Percentiles rank a stretch among this genome's conserved stretches.
Conservation (phyloP, 257 asterid species). For the Jacaranda mimosifolia region DNA sequence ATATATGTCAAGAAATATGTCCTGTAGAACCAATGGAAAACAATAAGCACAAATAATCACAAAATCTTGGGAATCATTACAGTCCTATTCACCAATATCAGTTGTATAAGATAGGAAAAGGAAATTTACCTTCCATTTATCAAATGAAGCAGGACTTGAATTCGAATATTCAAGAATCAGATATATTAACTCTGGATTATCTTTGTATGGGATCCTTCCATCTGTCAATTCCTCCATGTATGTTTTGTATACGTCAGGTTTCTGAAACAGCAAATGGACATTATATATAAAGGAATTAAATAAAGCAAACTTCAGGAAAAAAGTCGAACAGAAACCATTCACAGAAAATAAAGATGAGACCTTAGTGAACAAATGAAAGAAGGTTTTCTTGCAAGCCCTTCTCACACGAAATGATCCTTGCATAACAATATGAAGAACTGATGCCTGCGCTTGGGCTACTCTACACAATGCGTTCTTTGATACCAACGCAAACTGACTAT, state of each 20-base stretch:
- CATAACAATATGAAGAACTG: slow-evolving; percentile 67
- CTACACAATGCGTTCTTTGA: slow-evolving; percentile 83
- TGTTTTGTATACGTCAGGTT: slow-evolving; percentile 68
- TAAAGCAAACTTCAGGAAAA: slow-evolving; percentile 28
- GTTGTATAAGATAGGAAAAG: slow-evolving; percentile 10
- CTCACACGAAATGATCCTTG: slow-evolving; percentile 74
- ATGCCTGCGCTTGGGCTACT: slow-evolving; percentile 86
- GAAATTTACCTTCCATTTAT: slow-evolving; percentile 69
- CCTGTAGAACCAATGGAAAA: slow-evolving; percentile 61
- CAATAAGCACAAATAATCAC: slow-evolving; percentile 33
- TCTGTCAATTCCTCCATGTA: slow-evolving; percentile 82
- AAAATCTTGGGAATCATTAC: slow-evolving; percentile 12
- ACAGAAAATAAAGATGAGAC: slow-evolving; percentile 47
- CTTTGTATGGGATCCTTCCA: slow-evolving; percentile 78
- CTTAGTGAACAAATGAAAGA: slow-evolving; percentile 75
- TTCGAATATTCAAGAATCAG: slow-evolving; percentile 73
- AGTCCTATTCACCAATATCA: slow-evolving; percentile 22
- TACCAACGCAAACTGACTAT: slow-evolving; percentile 73
- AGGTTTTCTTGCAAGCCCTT: slow-evolving; percentile 70
- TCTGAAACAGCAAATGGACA: slow-evolving; percentile 57
- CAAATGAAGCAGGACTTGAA: slow-evolving; percentile 59
- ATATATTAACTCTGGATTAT: slow-evolving; percentile 70
- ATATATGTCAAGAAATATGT: slow-evolving; percentile 78
- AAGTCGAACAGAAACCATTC: slow-evolving; percentile 28
- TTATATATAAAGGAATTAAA: slow-evolving; percentile 27